Evolutionary conservation across 805 yeast species (phyloP).

Genomic region (Pichia gijzeniarum): DNA sequence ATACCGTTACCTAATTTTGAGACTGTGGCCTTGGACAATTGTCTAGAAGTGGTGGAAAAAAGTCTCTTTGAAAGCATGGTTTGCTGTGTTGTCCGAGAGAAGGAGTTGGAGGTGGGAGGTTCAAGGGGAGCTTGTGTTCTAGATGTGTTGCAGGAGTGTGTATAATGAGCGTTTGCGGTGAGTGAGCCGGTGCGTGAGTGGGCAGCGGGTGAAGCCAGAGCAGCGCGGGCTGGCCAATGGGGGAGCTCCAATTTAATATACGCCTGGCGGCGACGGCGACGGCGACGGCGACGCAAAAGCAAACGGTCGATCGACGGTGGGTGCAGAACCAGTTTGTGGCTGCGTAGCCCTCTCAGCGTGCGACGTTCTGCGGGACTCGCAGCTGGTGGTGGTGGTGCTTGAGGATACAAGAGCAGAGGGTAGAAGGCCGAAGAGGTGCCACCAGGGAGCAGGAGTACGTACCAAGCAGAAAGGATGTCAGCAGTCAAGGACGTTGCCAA

Average conservation of each 20-base stretch:
- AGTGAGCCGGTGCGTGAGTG: too few species aligned
- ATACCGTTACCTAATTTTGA: constrained; percentile 71
- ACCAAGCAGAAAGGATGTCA: constrained; percentile 10
- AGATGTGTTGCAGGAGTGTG: too few species aligned
- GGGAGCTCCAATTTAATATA: background rate
- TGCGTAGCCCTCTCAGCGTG: background rate
- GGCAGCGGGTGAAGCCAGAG: background rate
- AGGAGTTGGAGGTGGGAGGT: too few species aligned
- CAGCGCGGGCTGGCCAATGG: constrained; percentile 1
- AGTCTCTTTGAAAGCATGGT: constrained; percentile 45
- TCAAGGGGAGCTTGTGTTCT: too few species aligned
- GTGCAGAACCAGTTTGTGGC: too few species aligned
- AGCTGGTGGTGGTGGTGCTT: too few species aligned
- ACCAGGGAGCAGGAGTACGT: background rate
- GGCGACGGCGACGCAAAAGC: background rate
- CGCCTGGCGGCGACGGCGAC: background rate
- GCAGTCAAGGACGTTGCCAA: constrained; percentile 10
- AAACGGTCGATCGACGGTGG: background rate
- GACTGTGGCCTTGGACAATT: constrained; percentile 52
- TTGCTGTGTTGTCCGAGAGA: too few species aligned
- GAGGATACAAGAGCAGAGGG: too few species aligned
- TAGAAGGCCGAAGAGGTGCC: too few species aligned
- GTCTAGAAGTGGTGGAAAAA: constrained; percentile 43
- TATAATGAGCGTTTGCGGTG: too few species aligned
- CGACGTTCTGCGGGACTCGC: too few species aligned